phyloP scores from a whole-genome alignment of 306 rosid species.

The Trifolium repens region DNA sequence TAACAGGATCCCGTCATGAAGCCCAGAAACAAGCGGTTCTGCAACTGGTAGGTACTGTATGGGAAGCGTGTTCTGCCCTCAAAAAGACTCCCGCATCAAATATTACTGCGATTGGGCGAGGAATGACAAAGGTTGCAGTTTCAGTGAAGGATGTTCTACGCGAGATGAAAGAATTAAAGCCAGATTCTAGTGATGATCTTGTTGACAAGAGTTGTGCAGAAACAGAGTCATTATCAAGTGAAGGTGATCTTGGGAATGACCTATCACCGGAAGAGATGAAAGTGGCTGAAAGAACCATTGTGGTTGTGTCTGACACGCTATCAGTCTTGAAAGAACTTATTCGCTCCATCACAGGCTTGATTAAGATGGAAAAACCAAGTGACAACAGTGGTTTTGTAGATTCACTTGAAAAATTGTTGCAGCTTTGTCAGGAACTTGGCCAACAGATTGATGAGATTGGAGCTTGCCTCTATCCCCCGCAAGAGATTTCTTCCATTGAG shows the following conservation, averaged over 20 bases:
- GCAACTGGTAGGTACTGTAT: constrained; percentile 78
- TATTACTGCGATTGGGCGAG: constrained; percentile 83
- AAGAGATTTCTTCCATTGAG: constrained; percentile 63
- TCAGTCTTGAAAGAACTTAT: constrained; percentile 71
- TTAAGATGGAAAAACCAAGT: constrained; percentile 65
- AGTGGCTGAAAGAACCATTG: constrained; percentile 63
- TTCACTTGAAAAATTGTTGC: constrained; percentile 78
- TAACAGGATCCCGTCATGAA: constrained; percentile 57
- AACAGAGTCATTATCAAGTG: constrained; percentile 36
- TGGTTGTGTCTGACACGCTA: constrained; percentile 65
- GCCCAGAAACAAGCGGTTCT: constrained; percentile 60
- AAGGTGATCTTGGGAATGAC: constrained; percentile 81
- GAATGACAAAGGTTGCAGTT: constrained; percentile 81
- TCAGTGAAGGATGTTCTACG: constrained; percentile 91
- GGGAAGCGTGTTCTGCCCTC: constrained; percentile 86
- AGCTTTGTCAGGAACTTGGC: constrained; percentile 67
- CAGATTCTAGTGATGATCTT: constrained; percentile 49
- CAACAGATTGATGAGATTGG: constrained; percentile 84
- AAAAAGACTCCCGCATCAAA: constrained; percentile 82
- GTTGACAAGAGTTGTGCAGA: background rate
- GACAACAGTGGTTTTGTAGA: constrained; percentile 57
- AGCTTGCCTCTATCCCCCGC: constrained; percentile 93
- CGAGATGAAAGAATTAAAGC: constrained; percentile 92
- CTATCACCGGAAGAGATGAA: constrained; percentile 87
- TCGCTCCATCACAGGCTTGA: constrained; percentile 73